Evolutionary conservation across 805 yeast species (phyloP), one percentile per base, ranked within the genome.

Genomic region (Priceomyces castillae): DNA sequence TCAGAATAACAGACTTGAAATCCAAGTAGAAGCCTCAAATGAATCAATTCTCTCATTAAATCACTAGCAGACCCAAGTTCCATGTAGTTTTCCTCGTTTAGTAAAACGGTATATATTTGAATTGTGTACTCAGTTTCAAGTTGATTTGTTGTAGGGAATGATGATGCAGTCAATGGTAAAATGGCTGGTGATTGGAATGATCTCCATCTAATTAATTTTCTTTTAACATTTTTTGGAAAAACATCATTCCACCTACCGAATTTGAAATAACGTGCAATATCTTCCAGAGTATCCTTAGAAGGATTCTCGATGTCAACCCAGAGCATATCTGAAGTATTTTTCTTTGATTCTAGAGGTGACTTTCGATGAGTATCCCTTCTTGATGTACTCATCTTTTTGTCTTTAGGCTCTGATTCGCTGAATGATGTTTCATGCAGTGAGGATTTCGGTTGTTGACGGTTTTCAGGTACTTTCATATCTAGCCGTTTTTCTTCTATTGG

Each of bases 111-210:
- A 58, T 94, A 95, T n/a, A 84, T 82, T 52, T 90, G 86, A 53
- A 88, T 83, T 1, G 86, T 80, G 61, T 82, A 92, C 48, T 86
- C 82, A 3, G 74, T 73, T 38, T 83, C 80, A 58, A 90, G 82
- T 44, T 87, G 90, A 3, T 72, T 69, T 10, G 73, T 65, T 0
- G 83, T 62, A 0, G 98, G 97, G 54, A 90, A 90, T 7, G 84
- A 73, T 1, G 85, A 79, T 0, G 95, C 81, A 2, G 89, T 81
- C 0, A 87, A 69, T 0, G 99, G 99, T 19, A 94, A 69, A 5
- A 95, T 84, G 0, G 98, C 97, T 0, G 99, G 99, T 0, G 97
- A 81, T 11, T 90, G 84, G 41, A 95, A 73, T 0, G 98, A 90
- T 41, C 88, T 78, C 99, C 99, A 94, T 57, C 90, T 90, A 40